Percentiles rank a stretch among this genome's conserved stretches.
These are phyloP conservation scores for Geum urbanum DNA, from an alignment of 306 rosid genomes.

Conservation along the genomic window DNA sequence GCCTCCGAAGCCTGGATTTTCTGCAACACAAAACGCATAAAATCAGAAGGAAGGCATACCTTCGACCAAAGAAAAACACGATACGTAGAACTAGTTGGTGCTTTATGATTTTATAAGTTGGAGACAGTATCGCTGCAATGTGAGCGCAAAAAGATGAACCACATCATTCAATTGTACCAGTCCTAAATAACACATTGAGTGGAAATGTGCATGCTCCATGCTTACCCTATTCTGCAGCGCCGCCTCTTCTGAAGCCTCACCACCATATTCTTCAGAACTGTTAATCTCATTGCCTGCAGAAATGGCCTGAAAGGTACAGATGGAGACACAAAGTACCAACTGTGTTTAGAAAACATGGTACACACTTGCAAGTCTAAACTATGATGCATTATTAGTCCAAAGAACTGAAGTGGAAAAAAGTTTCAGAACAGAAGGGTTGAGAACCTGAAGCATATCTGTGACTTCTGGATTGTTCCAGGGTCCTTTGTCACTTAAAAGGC, in stretches of 20 bases:
- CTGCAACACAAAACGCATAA: slow-evolving; percentile 16
- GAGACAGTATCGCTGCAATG: not conserved
- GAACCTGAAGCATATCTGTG: slow-evolving; percentile 61
- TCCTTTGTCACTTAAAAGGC: slow-evolving; percentile 75
- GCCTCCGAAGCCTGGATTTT: slow-evolving; percentile 54
- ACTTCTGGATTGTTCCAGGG: slow-evolving; percentile 75
- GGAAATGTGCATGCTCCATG: not conserved
- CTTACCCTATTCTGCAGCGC: slow-evolving; percentile 32
- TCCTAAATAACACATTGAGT: not conserved
- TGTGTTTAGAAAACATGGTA: not conserved
- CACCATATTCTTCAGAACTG: slow-evolving; percentile 19
- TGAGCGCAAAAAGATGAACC: not conserved
- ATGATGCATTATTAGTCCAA: not conserved
- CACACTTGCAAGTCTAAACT: not conserved
- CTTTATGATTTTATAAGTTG: not conserved
- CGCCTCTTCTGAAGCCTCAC: slow-evolving; percentile 23
- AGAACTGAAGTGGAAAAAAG: not conserved
- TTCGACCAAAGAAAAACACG: not conserved
- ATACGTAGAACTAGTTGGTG: not conserved
- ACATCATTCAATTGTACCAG: not conserved
- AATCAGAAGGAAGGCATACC: not conserved
- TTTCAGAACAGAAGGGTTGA: slow-evolving; percentile 12
- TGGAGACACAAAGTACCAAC: slow-evolving; percentile 3
- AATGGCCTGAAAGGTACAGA: slow-evolving; percentile 43
- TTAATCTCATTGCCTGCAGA: slow-evolving; percentile 31